Evolutionary conservation across 2,329 filamentous ascomycete species (phyloP).

Genomic region (Alternaria metachromatica): DNA sequence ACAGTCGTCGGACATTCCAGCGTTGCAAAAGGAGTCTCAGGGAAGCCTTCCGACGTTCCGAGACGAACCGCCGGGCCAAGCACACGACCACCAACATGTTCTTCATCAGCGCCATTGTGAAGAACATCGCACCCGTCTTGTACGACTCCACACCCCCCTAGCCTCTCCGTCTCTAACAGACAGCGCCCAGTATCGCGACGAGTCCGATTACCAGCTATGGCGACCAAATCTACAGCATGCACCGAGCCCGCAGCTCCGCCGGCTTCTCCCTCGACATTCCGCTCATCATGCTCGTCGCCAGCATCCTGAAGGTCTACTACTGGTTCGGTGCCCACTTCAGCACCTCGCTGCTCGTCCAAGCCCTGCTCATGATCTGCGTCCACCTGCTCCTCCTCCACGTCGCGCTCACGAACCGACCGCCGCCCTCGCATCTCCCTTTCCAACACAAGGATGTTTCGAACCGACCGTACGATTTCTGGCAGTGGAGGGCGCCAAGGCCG

Average conservation of each 20-base stretch:
- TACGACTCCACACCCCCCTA: conserved; percentile 20
- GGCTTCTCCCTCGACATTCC: conserved; percentile 72
- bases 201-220: conserved; percentile 70
- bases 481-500: conserved; percentile 76
- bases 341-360: conserved; percentile 64
- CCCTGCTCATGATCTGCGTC: conserved; percentile 65
- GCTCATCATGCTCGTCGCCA: conserved; percentile 70
- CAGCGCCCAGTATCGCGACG: conserved; percentile 60
- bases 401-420: conserved; percentile 63
- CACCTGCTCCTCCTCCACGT: conserved; percentile 67
- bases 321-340: conserved; percentile 70
- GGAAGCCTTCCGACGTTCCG: conserved; percentile 4
- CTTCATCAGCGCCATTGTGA: conserved; percentile 45
- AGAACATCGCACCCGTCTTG: conserved; percentile 49
- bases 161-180: conserved; percentile 5
- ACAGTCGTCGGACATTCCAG: background rate
- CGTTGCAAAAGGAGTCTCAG: background rate
- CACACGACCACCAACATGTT: conserved; percentile 34
- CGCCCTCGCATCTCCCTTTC: conserved; percentile 63
- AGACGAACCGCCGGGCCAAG: background rate
- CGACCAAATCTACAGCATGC: conserved; percentile 71
- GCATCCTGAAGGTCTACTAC: conserved; percentile 70
- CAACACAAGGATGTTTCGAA: conserved; percentile 56
- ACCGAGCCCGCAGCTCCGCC: conserved; percentile 64
- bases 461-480: conserved; percentile 81